Evolutionary conservation across 1,139 yeast species (phyloP).

Genomic region (Kurtzmaniella natalensis): DNA sequence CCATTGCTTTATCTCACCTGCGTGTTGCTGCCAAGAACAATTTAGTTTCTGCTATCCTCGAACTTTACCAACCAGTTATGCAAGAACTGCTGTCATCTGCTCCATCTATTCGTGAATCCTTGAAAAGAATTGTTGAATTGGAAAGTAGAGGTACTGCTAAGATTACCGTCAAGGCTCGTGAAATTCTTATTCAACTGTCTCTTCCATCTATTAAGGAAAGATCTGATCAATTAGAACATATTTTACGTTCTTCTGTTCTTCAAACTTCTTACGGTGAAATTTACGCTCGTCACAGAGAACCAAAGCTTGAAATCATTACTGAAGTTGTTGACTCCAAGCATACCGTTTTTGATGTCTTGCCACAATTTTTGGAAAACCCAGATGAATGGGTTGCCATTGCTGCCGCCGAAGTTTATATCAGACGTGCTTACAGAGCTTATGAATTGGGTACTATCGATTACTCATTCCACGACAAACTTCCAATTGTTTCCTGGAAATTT

Average conservation of each 20-base stretch:
- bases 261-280: conserved; percentile 86
- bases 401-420: conserved; percentile 92
- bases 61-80: conserved; percentile 74
- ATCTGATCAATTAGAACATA: conserved; percentile 95
- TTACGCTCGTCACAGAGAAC: conserved; percentile 70
- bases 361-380: conserved; percentile 78
- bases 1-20: conserved; percentile 79
- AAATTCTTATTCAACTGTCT: conserved; percentile 91
- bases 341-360: conserved; percentile 91
- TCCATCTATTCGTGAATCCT: conserved; percentile 59
- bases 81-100: conserved; percentile 68
- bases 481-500: conserved; percentile 85
- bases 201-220: conserved; percentile 94
- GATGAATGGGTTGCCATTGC: conserved; percentile 93
- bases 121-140: conserved; percentile 77
- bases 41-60: conserved; percentile 78
- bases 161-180: conserved; percentile 95
- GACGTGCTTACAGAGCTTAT: conserved; percentile 97
- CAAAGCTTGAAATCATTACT: conserved; percentile 72
- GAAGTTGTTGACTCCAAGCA: conserved; percentile 96
- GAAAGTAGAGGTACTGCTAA: conserved; percentile 89
- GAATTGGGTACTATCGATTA: conserved; percentile 74
- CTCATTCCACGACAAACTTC: conserved; percentile 55
- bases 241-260: conserved; percentile 85
- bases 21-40: conserved; percentile 92